Evolutionary conservation across 2,329 filamentous ascomycete genomes (phyloP), one percentile per base, ranked within the genome.

Genomic region (Xylariaceae sp.): DNA sequence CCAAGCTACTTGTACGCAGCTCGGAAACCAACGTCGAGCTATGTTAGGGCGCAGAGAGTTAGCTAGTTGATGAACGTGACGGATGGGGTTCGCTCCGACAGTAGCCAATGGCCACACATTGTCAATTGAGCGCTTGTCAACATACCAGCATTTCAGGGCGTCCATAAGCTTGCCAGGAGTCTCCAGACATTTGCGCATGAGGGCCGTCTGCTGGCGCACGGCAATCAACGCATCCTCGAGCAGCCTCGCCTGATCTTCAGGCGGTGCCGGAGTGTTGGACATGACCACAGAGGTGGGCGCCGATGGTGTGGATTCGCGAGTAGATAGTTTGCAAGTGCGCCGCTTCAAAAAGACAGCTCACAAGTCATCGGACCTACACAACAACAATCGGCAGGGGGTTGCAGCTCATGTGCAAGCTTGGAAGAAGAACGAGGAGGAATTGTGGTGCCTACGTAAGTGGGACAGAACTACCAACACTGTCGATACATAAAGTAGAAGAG

Each of bases 151-250:
- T 79, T 99, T 99, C 68, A 99, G 84, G 67, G 94, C 94, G 80
- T 99, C 94, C 94, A 99, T 99, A 63, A 99, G 86, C 83, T 99
- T 99, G 61, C 94, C 93, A 6, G 94, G 92, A 8, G 91, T 95
- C 72, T 99, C 95, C 57, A 99, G 83, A 69, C 92, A 97, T 79
- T 95, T 93, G 78, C 93, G 92, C 94, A 99, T 99, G 72, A 96
- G 83, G 69, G 87, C 85, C 55, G 93, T 94, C 83, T 99, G 95
- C 77, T 97, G 93, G 77, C 93, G 91, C 75, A 99, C 95, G 46
- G 96, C 93, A 58, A 89, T 85, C 75, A 97, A 80, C 69, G 95
- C 94, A 87, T 99, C 94, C 78, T 99, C 94, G 66, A 99, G 87
- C 78, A 99, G 85, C 69, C 92, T 89, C 68, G 90, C 91, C 83